Base-by-base conservation (phyloP, 495 filamentous ascomycete genomes). In the Evansstolkia leycettana region DNA sequence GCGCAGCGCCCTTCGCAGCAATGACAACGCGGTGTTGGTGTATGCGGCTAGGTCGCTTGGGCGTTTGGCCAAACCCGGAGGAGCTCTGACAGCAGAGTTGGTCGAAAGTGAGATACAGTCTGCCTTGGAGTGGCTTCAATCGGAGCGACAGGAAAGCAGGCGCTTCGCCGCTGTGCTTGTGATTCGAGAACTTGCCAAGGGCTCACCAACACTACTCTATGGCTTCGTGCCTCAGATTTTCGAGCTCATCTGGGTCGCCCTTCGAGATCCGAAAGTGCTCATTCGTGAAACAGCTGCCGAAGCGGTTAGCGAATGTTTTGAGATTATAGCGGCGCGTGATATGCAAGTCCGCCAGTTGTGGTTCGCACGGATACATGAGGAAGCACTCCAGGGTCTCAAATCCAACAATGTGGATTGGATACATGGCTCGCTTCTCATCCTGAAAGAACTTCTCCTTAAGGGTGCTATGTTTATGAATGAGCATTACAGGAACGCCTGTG, bases 381-480 rank as follows among this genome's bases (percentile, higher is more conserved):
- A 94, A 52, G 80, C 84, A 6, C 61, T 82, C 33, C 60, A 69
- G 33, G 86, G 88, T 12, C 73, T 99, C 47, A 80, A 80, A 51
- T 71, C 75, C 19, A 77, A 73, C 39, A 85, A 82, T 20, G 67
- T 84, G 28, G 90, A 99, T 48, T 76, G 72, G 41, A 78, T 89
- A 23, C 90, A 99, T 55, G 92, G 86, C 18, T 94, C 87, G 9
- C 71, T 99, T 25, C 69, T 99, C 13, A 82, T 88, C 1, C 67
- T 95, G 43, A 87, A 85, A 52, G 89, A 95, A 53, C 70, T 99
- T 17, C 75, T 96, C 11, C 68, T 84, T 40, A 85, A 90, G 45
- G 89, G 90, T 16, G 87, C 86, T 40, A 99, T 96, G 90, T 99
- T 92, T 61, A 95, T 99, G 90, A 80, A 90, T 33, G 83, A 82